Base-by-base conservation (phyloP, 2,329 filamentous ascomycete genomes). In the Lecanicillium sp. region DNA sequence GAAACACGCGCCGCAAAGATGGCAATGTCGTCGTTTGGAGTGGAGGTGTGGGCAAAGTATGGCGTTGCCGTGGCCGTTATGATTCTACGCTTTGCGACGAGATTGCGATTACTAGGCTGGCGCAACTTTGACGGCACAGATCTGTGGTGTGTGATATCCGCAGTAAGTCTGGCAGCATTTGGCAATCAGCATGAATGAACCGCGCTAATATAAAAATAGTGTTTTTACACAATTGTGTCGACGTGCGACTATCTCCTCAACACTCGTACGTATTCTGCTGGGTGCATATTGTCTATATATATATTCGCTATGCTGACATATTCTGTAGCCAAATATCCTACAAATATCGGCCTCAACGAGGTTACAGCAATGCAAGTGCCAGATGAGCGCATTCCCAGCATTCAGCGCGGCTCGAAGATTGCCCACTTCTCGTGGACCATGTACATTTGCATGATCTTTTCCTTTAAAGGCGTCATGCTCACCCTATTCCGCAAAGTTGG, bases 351-450 rank as follows among this genome's bases (percentile, higher is more conserved):
- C 17, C 33, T 41, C n/a, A 27, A 41, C n/a, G 32, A 35, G 18
- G 27, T 29, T 9, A 36, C 38, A 11, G 38, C 38, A 7, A 31
- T 35, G 27, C 19, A 35, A 11, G 33, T 41, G 7, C 33, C 38
- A 5, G 32, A 41, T 9, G 28, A 25, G 14, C n/a, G 35, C 9
- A 16, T 29, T 9, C 15, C 22, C 9, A 13, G 18, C 12, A 17
- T 36, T 12, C 7, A 20, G 5, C 14, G 12, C 11, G 38, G 33
- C 14, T 41, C 38, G 2, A 41, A 32, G 33, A 16, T 41, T 17
- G 38, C 33, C 3, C 38, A 36, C 25, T 41, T 36, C 33, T 41
- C 38, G 14, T 41, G 38, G 38, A 36, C 33, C 17, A 41, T 41
- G 11, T 41, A 41, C 19, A 30, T 41, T 16, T 41, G 38, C 28